A percentile compares a stretch with the other conserved stretches of the same genome.
These are phyloP conservation scores for Didymella lethalis DNA, from an alignment of 2,329 filamentous ascomycete genomes.

Conservation along the genomic window DNA sequence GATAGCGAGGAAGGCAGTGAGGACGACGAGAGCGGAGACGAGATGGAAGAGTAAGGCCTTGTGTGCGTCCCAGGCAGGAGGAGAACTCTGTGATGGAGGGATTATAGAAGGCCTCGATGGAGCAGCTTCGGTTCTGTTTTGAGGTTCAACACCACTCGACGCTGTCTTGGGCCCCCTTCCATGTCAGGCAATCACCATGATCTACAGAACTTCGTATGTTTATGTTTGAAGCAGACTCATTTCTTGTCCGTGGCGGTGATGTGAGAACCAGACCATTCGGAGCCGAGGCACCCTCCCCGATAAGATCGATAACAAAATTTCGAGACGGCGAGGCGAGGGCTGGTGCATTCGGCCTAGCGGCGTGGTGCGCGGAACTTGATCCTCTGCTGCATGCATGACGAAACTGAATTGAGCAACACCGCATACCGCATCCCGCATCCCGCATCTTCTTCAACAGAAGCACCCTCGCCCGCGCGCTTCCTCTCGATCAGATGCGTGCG, in stretches of 20 bases:
- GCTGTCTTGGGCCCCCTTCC: no score
- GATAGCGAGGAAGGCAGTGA: conserved; percentile 62
- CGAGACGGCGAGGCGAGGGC: background rate
- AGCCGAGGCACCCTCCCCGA: background rate
- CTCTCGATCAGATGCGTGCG: conserved; percentile 7
- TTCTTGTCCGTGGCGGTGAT: no score
- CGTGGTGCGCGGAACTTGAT: background rate
- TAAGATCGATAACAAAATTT: conserved; percentile 21
- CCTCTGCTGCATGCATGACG: conserved; percentile 15
- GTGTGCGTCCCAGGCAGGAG: no score
- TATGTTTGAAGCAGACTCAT: no score
- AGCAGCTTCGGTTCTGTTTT: no score
- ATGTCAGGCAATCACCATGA: no score
- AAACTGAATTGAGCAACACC: conserved; percentile 1
- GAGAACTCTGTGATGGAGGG: no score
- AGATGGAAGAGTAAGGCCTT: conserved; percentile 35
- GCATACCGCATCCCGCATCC: background rate
- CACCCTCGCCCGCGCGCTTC: conserved; percentile 6
- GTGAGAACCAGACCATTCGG: no score
- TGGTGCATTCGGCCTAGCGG: conserved; percentile 3
- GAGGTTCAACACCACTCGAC: no score
- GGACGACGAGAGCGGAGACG: conserved; percentile 52
- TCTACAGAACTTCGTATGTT: no score
- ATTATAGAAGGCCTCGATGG: background rate
- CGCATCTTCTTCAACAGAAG: conserved; percentile 15